These are phyloP conservation scores for Forsythia viridissima DNA, from an alignment of 257 asterid genomes.

Conservation along the genomic window DNA sequence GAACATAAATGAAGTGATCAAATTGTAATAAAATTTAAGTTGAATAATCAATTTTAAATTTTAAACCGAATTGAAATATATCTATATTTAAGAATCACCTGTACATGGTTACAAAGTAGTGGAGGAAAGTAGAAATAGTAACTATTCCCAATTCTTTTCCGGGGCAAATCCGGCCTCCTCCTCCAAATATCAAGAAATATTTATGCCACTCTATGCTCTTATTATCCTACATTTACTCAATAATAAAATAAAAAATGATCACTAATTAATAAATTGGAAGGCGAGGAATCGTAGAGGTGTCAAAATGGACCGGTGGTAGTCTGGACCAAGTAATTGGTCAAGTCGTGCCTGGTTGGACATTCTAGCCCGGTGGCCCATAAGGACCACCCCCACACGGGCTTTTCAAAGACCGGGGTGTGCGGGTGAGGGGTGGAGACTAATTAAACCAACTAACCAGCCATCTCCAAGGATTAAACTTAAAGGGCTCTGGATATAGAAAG, in stretches of 20 bases:
- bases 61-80: neutral
- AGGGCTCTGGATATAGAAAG: conserved; percentile 59
- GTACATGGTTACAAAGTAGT: conserved; percentile 59
- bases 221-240: conserved; percentile 37
- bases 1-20: neutral
- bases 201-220: conserved; percentile 50
- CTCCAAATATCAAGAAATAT: conserved; percentile 54
- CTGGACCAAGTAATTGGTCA: no score
- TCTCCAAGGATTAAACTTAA: conserved; percentile 81
- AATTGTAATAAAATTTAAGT: no score
- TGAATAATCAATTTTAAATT: no score
- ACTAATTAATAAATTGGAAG: neutral
- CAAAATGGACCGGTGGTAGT: neutral
- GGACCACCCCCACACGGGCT: neutral
- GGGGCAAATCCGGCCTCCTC: conserved; percentile 65
- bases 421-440: neutral
- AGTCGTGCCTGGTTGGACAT: neutral
- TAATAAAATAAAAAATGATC: neutral
- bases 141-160: conserved; percentile 76
- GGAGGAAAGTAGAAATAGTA: conserved; percentile 56
- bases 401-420: neutral
- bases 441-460: conserved; percentile 60
- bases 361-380: neutral
- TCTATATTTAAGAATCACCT: conserved; percentile 33
- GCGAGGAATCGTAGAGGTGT: neutral